A percentile compares a stretch with the other conserved stretches of the same genome.
Evolutionary conservation across 352 stramenopile species (phyloP).

Genomic region (Globisporangium mamillatum): DNA sequence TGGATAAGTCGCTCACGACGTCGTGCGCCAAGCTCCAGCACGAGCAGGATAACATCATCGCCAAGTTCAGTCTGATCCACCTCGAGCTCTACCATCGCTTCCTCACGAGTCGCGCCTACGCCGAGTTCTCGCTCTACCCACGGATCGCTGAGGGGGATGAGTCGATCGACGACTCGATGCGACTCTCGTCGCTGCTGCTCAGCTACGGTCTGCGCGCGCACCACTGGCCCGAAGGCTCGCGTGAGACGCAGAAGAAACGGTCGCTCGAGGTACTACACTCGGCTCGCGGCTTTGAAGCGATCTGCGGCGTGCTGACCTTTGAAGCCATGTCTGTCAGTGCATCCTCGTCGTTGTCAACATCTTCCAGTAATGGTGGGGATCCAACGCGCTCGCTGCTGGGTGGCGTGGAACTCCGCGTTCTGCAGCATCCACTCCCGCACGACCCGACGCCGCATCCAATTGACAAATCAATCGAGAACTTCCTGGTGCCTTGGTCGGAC

Average conservation of each 20-base stretch:
- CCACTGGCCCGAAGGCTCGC: slow-evolving; percentile 61
- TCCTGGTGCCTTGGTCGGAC: slow-evolving; percentile 61
- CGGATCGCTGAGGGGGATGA: slow-evolving; percentile 46
- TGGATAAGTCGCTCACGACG: slow-evolving; percentile 66
- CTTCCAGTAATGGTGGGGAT: slow-evolving; percentile 19
- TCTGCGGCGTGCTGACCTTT: slow-evolving; percentile 75
- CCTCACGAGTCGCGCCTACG: slow-evolving; percentile 77
- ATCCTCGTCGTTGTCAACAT: slow-evolving; percentile 17
- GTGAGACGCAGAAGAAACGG: slow-evolving; percentile 51
- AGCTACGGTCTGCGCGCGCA: slow-evolving; percentile 83
- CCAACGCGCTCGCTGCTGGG: neutral
- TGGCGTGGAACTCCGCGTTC: slow-evolving; percentile 38
- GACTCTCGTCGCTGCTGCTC: slow-evolving; percentile 65
- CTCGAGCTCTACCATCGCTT: slow-evolving; percentile 85
- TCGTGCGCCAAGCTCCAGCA: slow-evolving; percentile 64
- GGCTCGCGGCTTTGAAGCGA: slow-evolving; percentile 66
- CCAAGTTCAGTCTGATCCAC: slow-evolving; percentile 85
- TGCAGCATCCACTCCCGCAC: slow-evolving; percentile 53
- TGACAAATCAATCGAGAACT: slow-evolving; percentile 72
- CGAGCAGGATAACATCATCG: slow-evolving; percentile 81
- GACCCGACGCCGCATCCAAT: slow-evolving; percentile 40
- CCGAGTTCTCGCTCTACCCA: slow-evolving; percentile 81
- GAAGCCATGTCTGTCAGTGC: slow-evolving; percentile 42
- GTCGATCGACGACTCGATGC: slow-evolving; percentile 71
- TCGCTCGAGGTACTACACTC: slow-evolving; percentile 67